These are phyloP conservation scores for Globisporangium sylvaticum DNA, from an alignment of 352 stramenopile genomes.

Conservation along the genomic window DNA sequence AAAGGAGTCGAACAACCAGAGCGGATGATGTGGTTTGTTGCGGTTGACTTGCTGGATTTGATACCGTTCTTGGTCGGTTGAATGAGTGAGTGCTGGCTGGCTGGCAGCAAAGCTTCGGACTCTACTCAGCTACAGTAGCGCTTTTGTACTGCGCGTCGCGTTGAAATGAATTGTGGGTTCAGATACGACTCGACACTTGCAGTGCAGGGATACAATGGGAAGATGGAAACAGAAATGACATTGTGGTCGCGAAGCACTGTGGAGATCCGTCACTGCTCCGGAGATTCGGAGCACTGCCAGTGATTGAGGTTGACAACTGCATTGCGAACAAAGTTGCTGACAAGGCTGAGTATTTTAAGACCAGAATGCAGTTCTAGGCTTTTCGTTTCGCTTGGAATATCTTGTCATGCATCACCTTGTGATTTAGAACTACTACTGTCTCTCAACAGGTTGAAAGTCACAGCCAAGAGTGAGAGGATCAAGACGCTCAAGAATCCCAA, in stretches of 20 bases:
- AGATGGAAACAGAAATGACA: not conserved
- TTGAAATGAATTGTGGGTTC: too few species aligned
- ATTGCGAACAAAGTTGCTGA: not conserved
- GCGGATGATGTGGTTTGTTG: constrained; percentile 6
- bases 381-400: constrained; percentile 2
- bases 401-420: not conserved
- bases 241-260: not conserved
- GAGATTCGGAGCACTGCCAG: too few species aligned
- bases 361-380: not conserved
- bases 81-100: not conserved
- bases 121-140: not conserved
- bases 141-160: not conserved
- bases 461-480: not conserved
- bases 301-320: too few species aligned
- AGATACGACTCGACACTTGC: too few species aligned
- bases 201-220: too few species aligned
- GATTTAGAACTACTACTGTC: not conserved
- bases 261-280: too few species aligned
- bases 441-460: not conserved
- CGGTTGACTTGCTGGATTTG: not conserved
- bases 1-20: constrained; percentile 32
- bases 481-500: not conserved
- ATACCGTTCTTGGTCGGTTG: not conserved
- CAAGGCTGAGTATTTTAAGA: constrained; percentile 5
- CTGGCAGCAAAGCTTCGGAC: not conserved